Evolutionary conservation across 768 basidiomycete genomes (phyloP).

Genomic region (Lentinus tigrinus): DNA sequence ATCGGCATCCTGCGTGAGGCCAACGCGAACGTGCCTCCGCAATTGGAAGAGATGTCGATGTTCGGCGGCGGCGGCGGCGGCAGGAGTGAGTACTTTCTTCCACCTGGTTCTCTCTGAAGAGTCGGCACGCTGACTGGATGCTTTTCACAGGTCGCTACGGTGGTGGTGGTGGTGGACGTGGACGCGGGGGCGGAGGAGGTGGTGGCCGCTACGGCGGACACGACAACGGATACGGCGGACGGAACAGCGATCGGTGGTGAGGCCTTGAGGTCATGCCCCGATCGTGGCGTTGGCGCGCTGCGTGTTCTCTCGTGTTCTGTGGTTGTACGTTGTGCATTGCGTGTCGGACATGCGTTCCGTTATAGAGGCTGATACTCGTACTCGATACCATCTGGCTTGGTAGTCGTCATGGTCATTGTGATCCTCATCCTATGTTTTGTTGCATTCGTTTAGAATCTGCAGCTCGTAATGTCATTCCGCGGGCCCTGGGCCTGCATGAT

Average conservation of each 20-base stretch:
- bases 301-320: background rate
- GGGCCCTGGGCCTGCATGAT: background rate
- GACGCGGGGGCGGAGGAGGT: slow-evolving; percentile 44
- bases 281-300: background rate
- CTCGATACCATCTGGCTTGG: too few relatives aligned
- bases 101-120: background rate
- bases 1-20: slow-evolving; percentile 84
- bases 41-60: slow-evolving; percentile 90
- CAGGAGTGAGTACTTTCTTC: slow-evolving; percentile 47
- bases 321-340: background rate
- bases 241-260: slow-evolving; percentile 33
- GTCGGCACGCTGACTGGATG: slow-evolving; percentile 4
- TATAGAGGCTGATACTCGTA: slow-evolving; percentile 8
- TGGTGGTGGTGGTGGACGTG: slow-evolving; percentile 37
- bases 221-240: slow-evolving; percentile 39
- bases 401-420: background rate
- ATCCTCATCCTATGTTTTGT: slow-evolving; percentile 12
- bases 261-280: background rate
- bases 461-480: slow-evolving; percentile 12
- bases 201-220: slow-evolving; percentile 42
- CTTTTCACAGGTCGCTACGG: slow-evolving; percentile 55
- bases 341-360: slow-evolving; percentile 3
- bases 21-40: slow-evolving; percentile 81
- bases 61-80: slow-evolving; percentile 82
- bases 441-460: slow-evolving; percentile 17